phyloP scores from a whole-genome alignment of 2,329 filamentous ascomycete species.

The Colletotrichum tofieldiae region DNA sequence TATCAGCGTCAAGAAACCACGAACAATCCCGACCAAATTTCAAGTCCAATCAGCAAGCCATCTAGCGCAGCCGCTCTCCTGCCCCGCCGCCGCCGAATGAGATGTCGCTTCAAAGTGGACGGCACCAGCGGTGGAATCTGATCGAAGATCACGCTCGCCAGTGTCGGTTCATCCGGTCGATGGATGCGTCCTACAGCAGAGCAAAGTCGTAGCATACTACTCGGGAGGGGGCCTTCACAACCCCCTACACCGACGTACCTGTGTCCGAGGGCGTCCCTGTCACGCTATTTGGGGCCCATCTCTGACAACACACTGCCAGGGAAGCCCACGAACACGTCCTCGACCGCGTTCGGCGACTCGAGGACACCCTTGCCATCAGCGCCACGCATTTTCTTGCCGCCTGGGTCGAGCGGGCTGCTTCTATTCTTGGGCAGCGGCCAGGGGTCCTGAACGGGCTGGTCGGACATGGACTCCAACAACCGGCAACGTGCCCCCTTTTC shows the following conservation, averaged over 20 bases:
- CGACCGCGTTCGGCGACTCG: constrained; percentile 43
- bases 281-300: constrained; percentile 50
- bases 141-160: too few relatives aligned
- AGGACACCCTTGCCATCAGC: constrained; percentile 52
- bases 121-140: too few relatives aligned
- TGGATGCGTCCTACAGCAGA: constrained; percentile 49
- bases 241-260: constrained; percentile 46
- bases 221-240: constrained; percentile 48
- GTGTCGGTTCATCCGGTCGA: constrained; percentile 51
- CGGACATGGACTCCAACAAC: constrained; percentile 48
- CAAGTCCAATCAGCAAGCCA: constrained; percentile 49
- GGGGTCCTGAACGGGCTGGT: constrained; percentile 43
- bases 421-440: constrained; percentile 51
- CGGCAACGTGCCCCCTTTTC: constrained; percentile 38
- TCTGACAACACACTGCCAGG: constrained; percentile 52
- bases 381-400: constrained; percentile 51
- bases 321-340: constrained; percentile 52
- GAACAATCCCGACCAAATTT: constrained; percentile 54
- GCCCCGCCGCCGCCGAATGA: background rate
- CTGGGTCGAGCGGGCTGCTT: constrained; percentile 52
- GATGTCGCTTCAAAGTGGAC: too few relatives aligned
- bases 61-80: constrained; percentile 52
- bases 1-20: constrained; percentile 51
- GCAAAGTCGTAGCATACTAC: constrained; percentile 49
- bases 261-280: constrained; percentile 42